phyloP scores from a whole-genome alignment of 2,329 filamentous ascomycete species.

The Microcera coccophila region DNA sequence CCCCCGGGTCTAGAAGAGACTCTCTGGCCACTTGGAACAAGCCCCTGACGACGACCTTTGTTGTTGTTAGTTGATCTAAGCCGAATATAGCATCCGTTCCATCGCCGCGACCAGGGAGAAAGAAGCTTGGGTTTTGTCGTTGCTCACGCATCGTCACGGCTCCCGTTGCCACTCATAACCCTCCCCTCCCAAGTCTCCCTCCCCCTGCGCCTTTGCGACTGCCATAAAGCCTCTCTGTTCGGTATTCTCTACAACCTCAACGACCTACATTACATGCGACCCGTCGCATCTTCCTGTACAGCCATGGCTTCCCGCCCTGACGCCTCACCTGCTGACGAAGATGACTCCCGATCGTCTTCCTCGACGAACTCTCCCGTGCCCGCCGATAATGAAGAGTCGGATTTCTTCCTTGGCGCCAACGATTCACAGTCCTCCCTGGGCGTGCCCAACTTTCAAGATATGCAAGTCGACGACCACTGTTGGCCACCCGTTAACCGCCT shows the following conservation, averaged over 20 bases:
- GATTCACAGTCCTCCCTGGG: conserved; percentile 92
- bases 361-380: conserved; percentile 72
- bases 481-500: conserved; percentile 77
- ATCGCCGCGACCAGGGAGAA: neutral
- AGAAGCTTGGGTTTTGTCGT: too few relatives aligned
- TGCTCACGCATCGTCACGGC: too few relatives aligned
- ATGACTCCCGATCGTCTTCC: conserved; percentile 58
- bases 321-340: conserved; percentile 32
- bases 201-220: too few relatives aligned
- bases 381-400: conserved; percentile 84
- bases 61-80: too few relatives aligned
- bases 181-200: too few relatives aligned
- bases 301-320: conserved; percentile 25
- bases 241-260: neutral
- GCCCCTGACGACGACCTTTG: neutral
- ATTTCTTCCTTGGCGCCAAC: conserved; percentile 85
- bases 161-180: too few relatives aligned
- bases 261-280: neutral
- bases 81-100: neutral
- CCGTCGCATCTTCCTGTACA: conserved; percentile 8
- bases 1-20: neutral
- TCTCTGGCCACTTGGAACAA: neutral
- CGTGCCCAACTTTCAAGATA: conserved; percentile 71
- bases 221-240: too few relatives aligned
- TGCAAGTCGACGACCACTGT: conserved; percentile 65